Base-by-base conservation (phyloP, 1,284 basidiomycete species). In the Vanrija humicola region DNA sequence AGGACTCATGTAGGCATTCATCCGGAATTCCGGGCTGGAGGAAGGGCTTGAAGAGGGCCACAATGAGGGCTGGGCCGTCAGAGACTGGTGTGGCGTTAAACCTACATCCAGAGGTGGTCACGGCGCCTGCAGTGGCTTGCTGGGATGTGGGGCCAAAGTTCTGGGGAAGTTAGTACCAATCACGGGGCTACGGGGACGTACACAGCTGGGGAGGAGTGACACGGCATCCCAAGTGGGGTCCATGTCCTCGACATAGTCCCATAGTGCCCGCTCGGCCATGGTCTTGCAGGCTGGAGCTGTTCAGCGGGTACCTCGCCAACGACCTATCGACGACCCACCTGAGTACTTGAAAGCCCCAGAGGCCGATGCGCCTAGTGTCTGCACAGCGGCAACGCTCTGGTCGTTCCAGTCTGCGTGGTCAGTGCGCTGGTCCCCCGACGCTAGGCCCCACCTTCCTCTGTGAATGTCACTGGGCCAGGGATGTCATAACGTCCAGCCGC, bases 141-240 rank as follows among this genome's bases (percentile, higher is more conserved):
- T 38, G 38, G 6, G 12, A 19, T 19, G 14, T 21, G 6, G 46
- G 46, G n/a, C 29, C 29, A 18, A 34, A 29, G 5, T 38, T 8
- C 14, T 38, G 21, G 19, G 16, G 34, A 68, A 61, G 12, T 34
- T 34, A 34, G 18, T 74, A 62, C 23, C 83, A 77, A 86, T 83
- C 18, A 83, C 76, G 42, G 76, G 65, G 9, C 75, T 75, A 5
- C 18, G 18, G 7, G 15, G 39, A 70, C 77, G 53, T 39, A 84
- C 83, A 15, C 71, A 59, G 16, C 74, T 72, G 19, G 86, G 84
- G 65, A 81, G 80, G 56, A 86, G 73, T 0, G 78, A 76, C 12
- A 78, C 79, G 28, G 85, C 66, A 57, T 85, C 83, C 80, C 81
- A 87, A 0, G 65, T 69, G 3, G 67, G 61, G 64, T 83, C 82